A percentile compares a stretch with the other conserved stretches of the same genome.
Conservation (phyloP, 129 eudicot genomes). For the Flaveria bidentis region DNA sequence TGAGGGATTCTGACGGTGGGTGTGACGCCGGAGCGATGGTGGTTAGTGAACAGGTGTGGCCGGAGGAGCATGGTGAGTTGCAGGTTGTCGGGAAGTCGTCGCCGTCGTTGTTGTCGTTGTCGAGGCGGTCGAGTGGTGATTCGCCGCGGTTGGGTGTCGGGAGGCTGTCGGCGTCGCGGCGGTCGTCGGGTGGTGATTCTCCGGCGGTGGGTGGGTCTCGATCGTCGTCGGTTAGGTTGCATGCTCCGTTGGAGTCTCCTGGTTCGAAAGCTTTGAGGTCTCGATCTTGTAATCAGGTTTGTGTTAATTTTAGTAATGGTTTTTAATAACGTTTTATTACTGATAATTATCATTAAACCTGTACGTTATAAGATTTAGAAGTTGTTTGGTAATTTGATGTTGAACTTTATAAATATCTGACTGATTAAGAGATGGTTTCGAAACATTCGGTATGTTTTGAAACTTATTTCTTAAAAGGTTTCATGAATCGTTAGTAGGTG, state of each 20-base stretch:
- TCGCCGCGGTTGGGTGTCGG: not conserved
- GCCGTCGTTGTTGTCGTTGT: not conserved
- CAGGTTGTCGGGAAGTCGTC: slow-evolving; percentile 25
- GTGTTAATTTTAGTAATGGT: not conserved
- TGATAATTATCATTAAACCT: no score
- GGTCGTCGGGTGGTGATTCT: slow-evolving; percentile 22
- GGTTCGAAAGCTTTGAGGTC: slow-evolving; percentile 29
- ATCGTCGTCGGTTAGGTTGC: slow-evolving; percentile 28
- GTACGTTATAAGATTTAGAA: no score
- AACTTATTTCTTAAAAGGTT: no score
- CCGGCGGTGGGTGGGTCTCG: slow-evolving; percentile 27
- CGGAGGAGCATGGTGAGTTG: slow-evolving; percentile 17
- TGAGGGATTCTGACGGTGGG: slow-evolving; percentile 16
- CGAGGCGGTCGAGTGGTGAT: no score
- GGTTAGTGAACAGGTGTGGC: slow-evolving; percentile 34
- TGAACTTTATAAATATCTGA: no score
- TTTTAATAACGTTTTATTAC: no score
- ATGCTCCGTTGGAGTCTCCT: slow-evolving; percentile 23
- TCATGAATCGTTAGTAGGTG: no score
- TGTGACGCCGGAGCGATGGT: slow-evolving; percentile 32
- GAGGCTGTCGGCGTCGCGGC: slow-evolving; percentile 21
- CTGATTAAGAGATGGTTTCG: no score
- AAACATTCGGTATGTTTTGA: no score
- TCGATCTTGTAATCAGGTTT: slow-evolving; percentile 39
- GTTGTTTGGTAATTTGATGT: no score